Evolutionary conservation across 2,329 filamentous ascomycete genomes (phyloP).

Genomic region (Aspergillus udagawae): DNA sequence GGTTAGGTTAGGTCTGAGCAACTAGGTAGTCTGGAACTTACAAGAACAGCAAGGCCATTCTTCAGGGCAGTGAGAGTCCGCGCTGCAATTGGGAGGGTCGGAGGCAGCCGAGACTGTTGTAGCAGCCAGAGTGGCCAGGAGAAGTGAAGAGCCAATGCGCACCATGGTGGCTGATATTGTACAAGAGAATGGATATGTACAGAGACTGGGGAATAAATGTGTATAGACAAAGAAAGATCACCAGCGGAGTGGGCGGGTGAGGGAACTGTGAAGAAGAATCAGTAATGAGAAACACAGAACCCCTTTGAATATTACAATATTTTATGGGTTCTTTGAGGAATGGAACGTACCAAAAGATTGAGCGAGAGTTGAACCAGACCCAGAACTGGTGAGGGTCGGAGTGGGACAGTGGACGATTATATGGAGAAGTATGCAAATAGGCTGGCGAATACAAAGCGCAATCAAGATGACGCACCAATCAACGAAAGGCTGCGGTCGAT

Average conservation of each 20-base stretch:
- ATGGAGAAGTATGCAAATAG: background rate
- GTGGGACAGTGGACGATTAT: background rate
- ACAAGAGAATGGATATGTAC: background rate
- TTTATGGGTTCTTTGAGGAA: background rate
- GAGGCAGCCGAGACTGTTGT: slow-evolving; percentile 26
- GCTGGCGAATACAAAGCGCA: background rate
- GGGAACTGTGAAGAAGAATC: background rate
- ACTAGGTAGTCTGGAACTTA: slow-evolving; percentile 49
- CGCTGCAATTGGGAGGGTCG: slow-evolving; percentile 32
- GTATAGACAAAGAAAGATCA: background rate
- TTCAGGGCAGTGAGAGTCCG: slow-evolving; percentile 62
- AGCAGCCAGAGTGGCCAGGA: slow-evolving; percentile 33
- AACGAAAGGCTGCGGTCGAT: background rate
- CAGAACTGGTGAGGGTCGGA: background rate
- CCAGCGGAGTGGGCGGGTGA: background rate
- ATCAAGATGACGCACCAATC: background rate
- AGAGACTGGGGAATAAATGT: background rate
- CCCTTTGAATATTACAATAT: background rate
- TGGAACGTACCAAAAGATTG: background rate
- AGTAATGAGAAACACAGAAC: background rate
- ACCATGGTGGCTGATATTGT: slow-evolving; percentile 28
- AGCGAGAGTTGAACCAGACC: background rate
- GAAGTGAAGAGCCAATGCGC: slow-evolving; percentile 29
- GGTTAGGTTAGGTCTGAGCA: background rate
- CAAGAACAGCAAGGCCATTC: slow-evolving; percentile 74